Evolutionary conservation across 2,329 filamentous ascomycete genomes (phyloP).

Genomic region (Xylaria sp.): DNA sequence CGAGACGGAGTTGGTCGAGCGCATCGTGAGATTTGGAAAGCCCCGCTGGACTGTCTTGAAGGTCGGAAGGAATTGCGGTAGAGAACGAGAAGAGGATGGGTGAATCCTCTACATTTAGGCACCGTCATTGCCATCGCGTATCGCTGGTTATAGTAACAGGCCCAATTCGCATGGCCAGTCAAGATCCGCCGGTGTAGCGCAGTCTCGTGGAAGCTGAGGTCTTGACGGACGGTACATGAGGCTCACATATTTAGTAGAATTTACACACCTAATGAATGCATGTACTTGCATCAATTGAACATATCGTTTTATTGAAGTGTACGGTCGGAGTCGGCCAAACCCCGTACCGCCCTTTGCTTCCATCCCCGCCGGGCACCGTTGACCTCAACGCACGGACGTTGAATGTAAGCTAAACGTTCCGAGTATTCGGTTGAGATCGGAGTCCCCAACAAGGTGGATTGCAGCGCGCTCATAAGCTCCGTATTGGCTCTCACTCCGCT

Average conservation of each 20-base stretch:
- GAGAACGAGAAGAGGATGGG: conserved; percentile 32
- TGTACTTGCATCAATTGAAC: too few species aligned
- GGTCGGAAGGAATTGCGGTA: conserved; percentile 30
- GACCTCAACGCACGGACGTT: too few species aligned
- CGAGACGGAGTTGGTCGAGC: conserved; percentile 9
- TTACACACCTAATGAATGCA: too few species aligned
- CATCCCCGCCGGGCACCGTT: too few species aligned
- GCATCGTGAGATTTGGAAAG: conserved; percentile 5
- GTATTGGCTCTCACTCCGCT: conserved; percentile 15
- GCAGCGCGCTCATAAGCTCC: conserved; percentile 24
- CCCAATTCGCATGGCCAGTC: neutral
- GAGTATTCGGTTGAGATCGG: conserved; percentile 29
- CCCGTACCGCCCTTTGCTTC: too few species aligned
- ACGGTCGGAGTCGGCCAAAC: too few species aligned
- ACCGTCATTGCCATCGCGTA: conserved; percentile 27
- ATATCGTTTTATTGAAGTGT: too few species aligned
- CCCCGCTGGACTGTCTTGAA: conserved; percentile 10
- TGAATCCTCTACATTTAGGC: conserved; percentile 33
- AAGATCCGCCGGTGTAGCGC: neutral
- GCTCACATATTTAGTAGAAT: too few species aligned
- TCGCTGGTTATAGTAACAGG: neutral
- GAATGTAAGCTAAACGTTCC: neutral
- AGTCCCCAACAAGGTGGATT: conserved; percentile 35
- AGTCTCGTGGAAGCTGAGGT: neutral
- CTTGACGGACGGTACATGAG: too few species aligned